Base-by-base conservation (phyloP, 805 yeast species). In the Candida quercuum region DNA sequence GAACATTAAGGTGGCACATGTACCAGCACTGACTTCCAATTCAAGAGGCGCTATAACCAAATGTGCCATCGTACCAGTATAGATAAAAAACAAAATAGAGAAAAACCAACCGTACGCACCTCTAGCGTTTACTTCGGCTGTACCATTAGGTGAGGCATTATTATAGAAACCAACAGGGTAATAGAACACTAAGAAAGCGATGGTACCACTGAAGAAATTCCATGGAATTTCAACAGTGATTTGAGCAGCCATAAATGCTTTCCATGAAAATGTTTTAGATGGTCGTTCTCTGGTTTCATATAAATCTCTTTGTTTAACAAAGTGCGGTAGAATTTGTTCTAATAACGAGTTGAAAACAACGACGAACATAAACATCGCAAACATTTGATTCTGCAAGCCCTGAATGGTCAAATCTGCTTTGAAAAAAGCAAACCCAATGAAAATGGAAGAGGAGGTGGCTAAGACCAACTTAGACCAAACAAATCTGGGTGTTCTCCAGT, bases 331-430 rank as follows among this genome's bases (percentile, higher is more conserved):
- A 62, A 74, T 68, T 57, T 82, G 88, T 46, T 78, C 75, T 35
- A 77, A 54, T 48, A 78, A 51, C 17, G 83, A 77, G 45, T 70
- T 69, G 61, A 77, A 68, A 35, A 72, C 64, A 48, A 75, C 68
- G 28, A 75, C 54, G 51, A 78, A 72, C 86, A 83, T 80, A 64
- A 85, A 85, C 32, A 81, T 54, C 3, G 88, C 68, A 49, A 82
- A 75, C 87, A 84, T 78, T 64, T 82, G 93, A 60, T 86, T 85
- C 59, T 87, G 95, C 51, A 86, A 58, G 54, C 86, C 80, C 61
- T 76, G 91, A 33, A 72, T 53, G 3, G 86, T 69, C 15, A 66
- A 71, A 40, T 67, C 66, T 18, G 91, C 84, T 42, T 78, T 79
- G 67, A 74, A 85, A 60, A 81, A 80, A 4, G 87, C 72, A 60